Base-by-base conservation (phyloP, 2,329 filamentous ascomycete species). In the Ceratocystis lukuohia region DNA sequence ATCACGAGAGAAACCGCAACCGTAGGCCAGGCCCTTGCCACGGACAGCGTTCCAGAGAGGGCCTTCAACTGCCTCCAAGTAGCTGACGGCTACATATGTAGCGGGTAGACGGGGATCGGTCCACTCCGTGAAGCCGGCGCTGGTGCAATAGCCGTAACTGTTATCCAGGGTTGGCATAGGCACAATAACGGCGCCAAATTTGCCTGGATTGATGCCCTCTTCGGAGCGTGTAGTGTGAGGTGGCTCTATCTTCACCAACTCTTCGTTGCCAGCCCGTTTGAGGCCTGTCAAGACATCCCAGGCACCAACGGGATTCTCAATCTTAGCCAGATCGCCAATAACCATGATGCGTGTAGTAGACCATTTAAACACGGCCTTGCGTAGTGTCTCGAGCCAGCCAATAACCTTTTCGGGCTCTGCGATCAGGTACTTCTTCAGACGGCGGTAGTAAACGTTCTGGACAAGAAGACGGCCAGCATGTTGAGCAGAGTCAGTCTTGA, bases 11-110 rank as follows among this genome's bases (percentile, higher is more conserved):
- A 97, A 96, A 71, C 83, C 85, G 0, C 88, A 87, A 65, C 92
- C 92, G 73, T 99, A 99, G 0, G 94, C 94, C 64, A 97, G 85
- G 57, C 94, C 94, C 56, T 90, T 94, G 66, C 94, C 94, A 61
- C 94, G 90, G 62, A 97, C 89, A 0, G 91, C 90, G 69, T 88
- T 88, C 93, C 94, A 97, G 41, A 99, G 84, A 0, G 94, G 94
- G 0, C 94, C 94, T 75, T 99, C 94, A 20, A 95, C 88, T 0
- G 91, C 87, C 73, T 96, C 92, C 68, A 99, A 87, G 73, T 96
- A 97, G 22, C 91, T 86, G 62, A 91, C 84, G 0, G 93, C 91
- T 6, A 99, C 92, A 74, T 96, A 84, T 64, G 96, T 81, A 1
- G 92, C 87, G 0, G 94, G 91, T 1, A 97, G 80, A 17, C 84